phyloP scores from a whole-genome alignment of 768 basidiomycete species.

The Dioszegia aurantiaca region DNA sequence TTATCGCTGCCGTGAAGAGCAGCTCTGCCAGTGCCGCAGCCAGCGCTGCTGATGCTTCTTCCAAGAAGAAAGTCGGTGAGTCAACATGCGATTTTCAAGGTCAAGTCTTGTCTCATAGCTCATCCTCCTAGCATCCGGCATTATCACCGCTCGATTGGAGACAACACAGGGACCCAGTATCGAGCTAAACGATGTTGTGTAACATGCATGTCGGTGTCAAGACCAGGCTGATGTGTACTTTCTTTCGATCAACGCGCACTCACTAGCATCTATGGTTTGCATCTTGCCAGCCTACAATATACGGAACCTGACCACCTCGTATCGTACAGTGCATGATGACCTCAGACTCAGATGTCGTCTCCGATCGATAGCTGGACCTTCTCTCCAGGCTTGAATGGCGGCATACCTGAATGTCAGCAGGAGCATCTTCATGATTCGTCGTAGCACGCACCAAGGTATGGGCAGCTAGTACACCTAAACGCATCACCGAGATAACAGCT shows the following conservation, averaged over 20 bases:
- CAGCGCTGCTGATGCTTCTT: slow-evolving; percentile 4
- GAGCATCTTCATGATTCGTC: background rate
- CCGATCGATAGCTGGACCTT: slow-evolving; percentile 87
- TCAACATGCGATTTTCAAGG: background rate
- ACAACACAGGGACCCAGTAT: slow-evolving; percentile 86
- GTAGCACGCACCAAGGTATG: slow-evolving; percentile 78
- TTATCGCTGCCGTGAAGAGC: slow-evolving; percentile 1
- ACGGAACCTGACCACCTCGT: too few relatives aligned
- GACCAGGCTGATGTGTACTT: too few relatives aligned
- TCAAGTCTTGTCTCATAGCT: too few relatives aligned
- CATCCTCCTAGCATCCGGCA: slow-evolving; percentile 61
- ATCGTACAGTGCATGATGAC: too few relatives aligned
- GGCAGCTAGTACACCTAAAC: slow-evolving; percentile 92
- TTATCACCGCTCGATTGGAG: slow-evolving; percentile 78
- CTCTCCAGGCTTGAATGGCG: slow-evolving; percentile 97
- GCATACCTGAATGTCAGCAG: slow-evolving; percentile 65
- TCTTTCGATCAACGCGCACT: too few relatives aligned
- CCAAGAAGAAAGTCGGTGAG: slow-evolving; percentile 14
- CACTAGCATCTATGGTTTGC: too few relatives aligned
- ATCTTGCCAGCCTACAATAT: too few relatives aligned
- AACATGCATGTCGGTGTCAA: background rate
- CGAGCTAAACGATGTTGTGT: slow-evolving; percentile 65
- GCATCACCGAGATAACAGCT: slow-evolving; percentile 98
- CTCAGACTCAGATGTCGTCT: slow-evolving; percentile 86
- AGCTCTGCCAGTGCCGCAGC: slow-evolving; percentile 6